Base-by-base conservation (phyloP, 2,329 filamentous ascomycete genomes). In the Botrytis fabae region DNA sequence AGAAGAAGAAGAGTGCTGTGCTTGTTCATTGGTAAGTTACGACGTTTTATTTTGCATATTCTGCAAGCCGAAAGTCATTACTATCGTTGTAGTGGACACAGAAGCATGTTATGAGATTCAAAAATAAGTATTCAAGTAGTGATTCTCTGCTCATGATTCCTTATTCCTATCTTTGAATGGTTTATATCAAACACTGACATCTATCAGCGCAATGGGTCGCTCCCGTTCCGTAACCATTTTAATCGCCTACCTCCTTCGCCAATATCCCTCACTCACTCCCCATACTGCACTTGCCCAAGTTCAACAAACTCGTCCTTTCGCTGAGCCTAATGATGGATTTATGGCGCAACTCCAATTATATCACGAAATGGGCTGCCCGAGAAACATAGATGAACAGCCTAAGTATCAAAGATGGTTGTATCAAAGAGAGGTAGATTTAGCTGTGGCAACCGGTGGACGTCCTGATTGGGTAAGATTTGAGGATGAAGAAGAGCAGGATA, bases 241-340 rank as follows among this genome's bases (percentile, higher is more conserved):
- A 71, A 88, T 97, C 73, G 95, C 96, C 75, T 98, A 95, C 82
- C 85, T 98, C 69, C 91, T 98, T 76, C 90, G 88, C 82, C 88
- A 87, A 77, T 86, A 89, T 77, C 87, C 89, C 8, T 81, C 85
- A 51, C 85, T 79, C 48, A 80, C 78, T 32, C 79, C 79, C 35
- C 54, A 66, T 16, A 92, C 35, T 63, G 94, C 95, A 3, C 84
- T 98, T 68, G 85, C 86, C 40, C 86, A 91, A 76, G 85, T 98
- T 69, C 89, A 90, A 70, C 83, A 91, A 80, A 88, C 87, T 61
- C 90, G 95, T 57, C 89, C 92, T 25, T 88, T 96, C 71, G 95
- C 92, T 74, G 93, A 97, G 80, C 96, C 96, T 5, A 99, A 99
- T 81, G 85, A 89, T 46, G 95, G 95, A 42, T 99, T 99, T 86